These are phyloP conservation scores for Nepenthes alata DNA, from an alignment of 179 eudicot genomes.

Conservation along the genomic window DNA sequence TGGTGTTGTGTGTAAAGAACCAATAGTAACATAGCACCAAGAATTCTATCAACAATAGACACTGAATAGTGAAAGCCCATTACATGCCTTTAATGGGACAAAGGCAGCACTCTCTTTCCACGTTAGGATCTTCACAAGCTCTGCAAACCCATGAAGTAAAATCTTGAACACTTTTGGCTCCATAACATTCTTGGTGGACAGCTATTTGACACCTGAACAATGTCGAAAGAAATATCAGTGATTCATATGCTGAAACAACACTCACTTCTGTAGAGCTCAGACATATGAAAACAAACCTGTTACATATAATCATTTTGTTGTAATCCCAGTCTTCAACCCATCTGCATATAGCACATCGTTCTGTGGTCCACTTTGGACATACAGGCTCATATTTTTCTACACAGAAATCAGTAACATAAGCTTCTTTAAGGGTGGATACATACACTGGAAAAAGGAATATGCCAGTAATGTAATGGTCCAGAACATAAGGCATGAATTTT, in stretches of 20 bases:
- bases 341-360: constrained; percentile 90
- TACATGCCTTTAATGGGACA: constrained; percentile 86
- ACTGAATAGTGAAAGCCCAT: neutral
- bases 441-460: neutral
- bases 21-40: too few species aligned
- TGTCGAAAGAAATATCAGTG: constrained; percentile 3
- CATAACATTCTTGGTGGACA: constrained; percentile 95
- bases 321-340: constrained; percentile 91
- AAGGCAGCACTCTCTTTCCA: constrained; percentile 73
- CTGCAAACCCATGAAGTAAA: constrained; percentile 89
- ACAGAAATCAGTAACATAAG: neutral
- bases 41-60: too few species aligned
- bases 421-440: constrained; percentile 6
- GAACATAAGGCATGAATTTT: neutral
- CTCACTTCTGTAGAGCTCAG: neutral
- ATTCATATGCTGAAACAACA: neutral
- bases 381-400: constrained; percentile 69
- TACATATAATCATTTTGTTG: constrained; percentile 80
- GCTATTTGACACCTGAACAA: constrained; percentile 85
- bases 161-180: constrained; percentile 48
- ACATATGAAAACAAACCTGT: constrained; percentile 37
- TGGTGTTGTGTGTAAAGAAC: too few species aligned
- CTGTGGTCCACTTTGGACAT: constrained; percentile 69
- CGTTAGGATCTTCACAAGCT: constrained; percentile 71
- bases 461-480: neutral